Conservation (phyloP, 495 filamentous ascomycete genomes). For the Aspergillus cristatus region DNA sequence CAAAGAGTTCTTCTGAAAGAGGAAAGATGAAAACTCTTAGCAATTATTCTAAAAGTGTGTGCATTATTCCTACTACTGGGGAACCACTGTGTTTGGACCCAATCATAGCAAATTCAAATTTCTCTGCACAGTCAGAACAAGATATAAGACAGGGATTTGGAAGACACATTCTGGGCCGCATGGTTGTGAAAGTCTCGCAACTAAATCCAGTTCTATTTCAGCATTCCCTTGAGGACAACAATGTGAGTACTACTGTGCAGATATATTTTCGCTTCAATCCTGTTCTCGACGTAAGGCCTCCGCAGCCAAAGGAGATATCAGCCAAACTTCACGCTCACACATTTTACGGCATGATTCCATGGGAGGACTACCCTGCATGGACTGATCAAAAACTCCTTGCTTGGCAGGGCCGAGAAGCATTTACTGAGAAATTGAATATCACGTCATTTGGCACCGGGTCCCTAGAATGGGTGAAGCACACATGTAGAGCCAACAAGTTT, state of each 20-base stretch:
- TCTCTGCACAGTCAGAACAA: conserved; percentile 60
- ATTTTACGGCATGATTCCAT: conserved; percentile 59
- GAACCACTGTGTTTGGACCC: conserved; percentile 69
- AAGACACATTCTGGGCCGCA: conserved; percentile 60
- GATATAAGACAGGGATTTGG: conserved; percentile 68
- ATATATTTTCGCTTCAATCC: conserved; percentile 74
- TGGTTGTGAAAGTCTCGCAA: conserved; percentile 63
- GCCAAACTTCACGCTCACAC: conserved; percentile 69
- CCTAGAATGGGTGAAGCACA: conserved; percentile 56
- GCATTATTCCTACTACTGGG: conserved; percentile 61
- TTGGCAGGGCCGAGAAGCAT: conserved; percentile 42
- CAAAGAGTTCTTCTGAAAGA: conserved; percentile 27
- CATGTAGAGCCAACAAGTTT: conserved; percentile 13
- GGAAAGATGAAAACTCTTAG: conserved; percentile 29
- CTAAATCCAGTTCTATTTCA: conserved; percentile 58
- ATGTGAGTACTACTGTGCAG: conserved; percentile 53
- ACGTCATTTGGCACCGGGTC: conserved; percentile 55
- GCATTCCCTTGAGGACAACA: conserved; percentile 33
- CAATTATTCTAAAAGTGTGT: conserved; percentile 28
- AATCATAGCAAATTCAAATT: conserved; percentile 49
- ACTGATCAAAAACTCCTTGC: conserved; percentile 8
- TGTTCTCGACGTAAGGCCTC: conserved; percentile 48
- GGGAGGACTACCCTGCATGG: conserved; percentile 34
- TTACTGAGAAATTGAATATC: conserved; percentile 56
- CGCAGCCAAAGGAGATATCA: conserved; percentile 53